Evolutionary conservation across 2,329 filamentous ascomycete genomes (phyloP).

Genomic region (Chaetomium sp.): DNA sequence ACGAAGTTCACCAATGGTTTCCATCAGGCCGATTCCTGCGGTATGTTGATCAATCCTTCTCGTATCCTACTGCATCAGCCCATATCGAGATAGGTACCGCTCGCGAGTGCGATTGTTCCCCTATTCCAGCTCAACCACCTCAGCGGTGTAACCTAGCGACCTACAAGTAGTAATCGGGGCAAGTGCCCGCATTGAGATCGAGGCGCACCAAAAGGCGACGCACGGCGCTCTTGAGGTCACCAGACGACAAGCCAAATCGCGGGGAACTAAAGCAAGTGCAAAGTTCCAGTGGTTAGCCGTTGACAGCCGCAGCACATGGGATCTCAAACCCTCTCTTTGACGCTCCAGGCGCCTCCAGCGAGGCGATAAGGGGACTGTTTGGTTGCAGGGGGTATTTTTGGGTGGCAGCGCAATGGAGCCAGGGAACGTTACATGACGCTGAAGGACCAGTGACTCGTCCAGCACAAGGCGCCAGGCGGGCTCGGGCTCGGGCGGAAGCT

Average conservation of each 20-base stretch:
- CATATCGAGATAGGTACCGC: neutral
- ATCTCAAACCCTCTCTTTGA: neutral
- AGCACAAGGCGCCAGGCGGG: neutral
- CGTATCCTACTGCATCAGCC: neutral
- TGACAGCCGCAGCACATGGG: neutral
- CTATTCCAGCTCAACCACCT: neutral
- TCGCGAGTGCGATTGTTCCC: neutral
- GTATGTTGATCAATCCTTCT: neutral
- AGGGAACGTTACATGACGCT: constrained; percentile 22
- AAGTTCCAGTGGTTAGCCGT: neutral
- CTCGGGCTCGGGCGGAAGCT: neutral
- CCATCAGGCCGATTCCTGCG: neutral
- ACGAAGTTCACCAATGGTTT: neutral
- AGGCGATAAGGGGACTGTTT: neutral
- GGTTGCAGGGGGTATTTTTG: neutral
- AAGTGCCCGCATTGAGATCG: neutral
- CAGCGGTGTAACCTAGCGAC: constrained; percentile 24
- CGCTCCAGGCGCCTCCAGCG: neutral
- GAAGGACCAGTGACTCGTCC: neutral
- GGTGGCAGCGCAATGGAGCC: constrained; percentile 1
- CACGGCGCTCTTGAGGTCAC: neutral
- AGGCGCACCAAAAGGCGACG: neutral
- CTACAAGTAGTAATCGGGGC: neutral
- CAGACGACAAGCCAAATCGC: neutral
- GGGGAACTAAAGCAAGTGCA: neutral